phyloP scores from a whole-genome alignment of 2,329 filamentous ascomycete species.

The Colletotrichum agaves region DNA sequence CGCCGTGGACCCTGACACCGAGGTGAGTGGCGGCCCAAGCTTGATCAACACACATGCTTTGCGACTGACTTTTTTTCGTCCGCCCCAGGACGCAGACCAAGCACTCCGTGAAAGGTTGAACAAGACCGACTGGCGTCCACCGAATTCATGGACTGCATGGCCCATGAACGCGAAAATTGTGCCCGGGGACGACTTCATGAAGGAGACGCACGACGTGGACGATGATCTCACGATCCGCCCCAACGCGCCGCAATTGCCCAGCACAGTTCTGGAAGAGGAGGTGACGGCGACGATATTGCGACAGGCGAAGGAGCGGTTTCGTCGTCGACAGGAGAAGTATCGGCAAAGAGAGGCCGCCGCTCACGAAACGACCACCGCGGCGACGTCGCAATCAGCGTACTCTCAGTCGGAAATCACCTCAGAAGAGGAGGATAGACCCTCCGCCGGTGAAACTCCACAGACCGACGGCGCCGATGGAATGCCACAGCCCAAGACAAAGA shows the following conservation, averaged over 20 bases:
- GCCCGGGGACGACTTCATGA: constrained; percentile 65
- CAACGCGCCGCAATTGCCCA: constrained; percentile 58
- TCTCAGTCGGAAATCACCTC: background rate
- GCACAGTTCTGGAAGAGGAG: constrained; percentile 74
- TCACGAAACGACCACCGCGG: background rate
- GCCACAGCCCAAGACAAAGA: constrained; percentile 31
- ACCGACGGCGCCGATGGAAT: background rate
- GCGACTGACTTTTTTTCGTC: background rate
- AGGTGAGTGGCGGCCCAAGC: background rate
- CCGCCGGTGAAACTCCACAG: background rate
- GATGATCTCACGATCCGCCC: constrained; percentile 63
- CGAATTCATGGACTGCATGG: constrained; percentile 85
- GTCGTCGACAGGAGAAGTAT: constrained; percentile 46
- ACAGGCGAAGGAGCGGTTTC: constrained; percentile 74
- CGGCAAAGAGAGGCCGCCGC: background rate
- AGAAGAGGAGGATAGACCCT: background rate
- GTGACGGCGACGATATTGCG: constrained; percentile 74
- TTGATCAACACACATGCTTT: too few species aligned
- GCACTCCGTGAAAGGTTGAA: constrained; percentile 41
- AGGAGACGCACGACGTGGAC: constrained; percentile 56
- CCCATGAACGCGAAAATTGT: constrained; percentile 73
- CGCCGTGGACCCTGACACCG: background rate
- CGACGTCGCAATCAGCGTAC: background rate
- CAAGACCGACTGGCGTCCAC: constrained; percentile 57
- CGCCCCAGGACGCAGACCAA: constrained; percentile 14